Conservation (phyloP, 2,329 filamentous ascomycete species). For the Hypoxylon sp. region DNA sequence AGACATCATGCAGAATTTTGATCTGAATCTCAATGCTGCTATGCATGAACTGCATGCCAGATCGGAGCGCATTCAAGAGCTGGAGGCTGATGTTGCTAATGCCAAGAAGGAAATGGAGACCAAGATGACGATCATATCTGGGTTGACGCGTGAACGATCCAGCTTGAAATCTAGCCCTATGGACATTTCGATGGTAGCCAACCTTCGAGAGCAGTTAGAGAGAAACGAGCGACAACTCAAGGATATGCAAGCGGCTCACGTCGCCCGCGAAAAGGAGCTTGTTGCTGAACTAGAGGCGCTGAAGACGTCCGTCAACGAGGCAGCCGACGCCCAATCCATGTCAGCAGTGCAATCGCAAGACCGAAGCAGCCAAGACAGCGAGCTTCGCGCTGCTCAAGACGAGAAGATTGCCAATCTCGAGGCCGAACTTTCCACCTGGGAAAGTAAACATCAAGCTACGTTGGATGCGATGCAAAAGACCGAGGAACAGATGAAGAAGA, state of each 20-base stretch:
- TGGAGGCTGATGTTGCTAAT: constrained; percentile 85
- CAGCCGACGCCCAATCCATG: constrained; percentile 37
- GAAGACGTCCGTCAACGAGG: constrained; percentile 64
- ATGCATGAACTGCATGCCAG: constrained; percentile 91
- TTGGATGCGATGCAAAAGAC: constrained; percentile 77
- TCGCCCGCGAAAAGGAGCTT: constrained; percentile 80
- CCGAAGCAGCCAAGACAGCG: constrained; percentile 48
- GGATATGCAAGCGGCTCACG: constrained; percentile 77
- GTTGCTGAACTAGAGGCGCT: constrained; percentile 77
- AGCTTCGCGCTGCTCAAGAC: constrained; percentile 58
- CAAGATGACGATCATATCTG: constrained; percentile 96
- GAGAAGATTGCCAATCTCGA: constrained; percentile 74
- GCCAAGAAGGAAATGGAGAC: constrained; percentile 96
- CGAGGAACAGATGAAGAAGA: constrained; percentile 77
- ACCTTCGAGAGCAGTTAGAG: constrained; percentile 87
- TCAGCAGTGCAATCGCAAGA: constrained; percentile 44
- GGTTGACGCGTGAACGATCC: constrained; percentile 90
- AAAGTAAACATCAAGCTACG: constrained; percentile 77
- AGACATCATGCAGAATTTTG: constrained; percentile 91
- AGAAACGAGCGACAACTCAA: constrained; percentile 85
- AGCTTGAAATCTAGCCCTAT: constrained; percentile 86
- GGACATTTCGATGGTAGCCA: constrained; percentile 90
- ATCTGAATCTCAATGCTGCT: constrained; percentile 88
- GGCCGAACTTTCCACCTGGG: constrained; percentile 78
- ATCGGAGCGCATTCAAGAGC: constrained; percentile 88